Conservation (phyloP, 495 filamentous ascomycete species). For the Tuber melanosporum region DNA sequence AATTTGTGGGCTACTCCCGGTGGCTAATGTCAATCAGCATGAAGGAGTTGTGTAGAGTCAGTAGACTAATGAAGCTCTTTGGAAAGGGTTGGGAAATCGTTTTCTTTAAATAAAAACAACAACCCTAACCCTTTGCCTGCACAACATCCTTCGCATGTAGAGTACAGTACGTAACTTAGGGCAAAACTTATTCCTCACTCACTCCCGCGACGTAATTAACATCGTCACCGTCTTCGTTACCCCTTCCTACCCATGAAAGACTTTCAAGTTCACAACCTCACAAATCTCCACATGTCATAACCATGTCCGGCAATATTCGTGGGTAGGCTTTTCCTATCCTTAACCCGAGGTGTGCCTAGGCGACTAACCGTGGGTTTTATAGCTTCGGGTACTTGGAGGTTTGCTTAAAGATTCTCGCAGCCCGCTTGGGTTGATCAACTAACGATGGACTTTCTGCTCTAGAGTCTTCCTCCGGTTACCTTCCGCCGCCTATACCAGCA, state of each 20-base stretch:
- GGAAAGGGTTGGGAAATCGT: not conserved
- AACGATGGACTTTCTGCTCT: slow-evolving; percentile 2
- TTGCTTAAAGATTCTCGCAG: not conserved
- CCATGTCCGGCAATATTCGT: slow-evolving; percentile 35
- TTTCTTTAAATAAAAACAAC: not conserved
- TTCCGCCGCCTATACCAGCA: slow-evolving; percentile 88
- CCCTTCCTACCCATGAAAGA: slow-evolving; percentile 4
- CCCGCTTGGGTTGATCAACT: slow-evolving; percentile 4
- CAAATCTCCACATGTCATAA: slow-evolving; percentile 8
- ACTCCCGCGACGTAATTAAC: not conserved
- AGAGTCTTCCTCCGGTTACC: slow-evolving; percentile 78
- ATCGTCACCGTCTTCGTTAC: not conserved
- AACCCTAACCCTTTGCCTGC: not conserved
- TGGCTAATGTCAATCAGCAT: not conserved
- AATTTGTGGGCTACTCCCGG: not conserved
- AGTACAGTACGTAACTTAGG: not conserved
- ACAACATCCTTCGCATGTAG: not conserved
- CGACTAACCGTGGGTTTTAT: slow-evolving; percentile 17
- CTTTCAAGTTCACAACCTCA: slow-evolving; percentile 5
- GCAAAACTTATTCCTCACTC: not conserved
- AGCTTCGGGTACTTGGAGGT: slow-evolving; percentile 36
- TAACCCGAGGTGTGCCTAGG: not conserved
- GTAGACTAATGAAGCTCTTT: not conserved
- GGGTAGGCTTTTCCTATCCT: slow-evolving; percentile 20
- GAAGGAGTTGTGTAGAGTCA: not conserved